phyloP scores from a whole-genome alignment of 2,329 filamentous ascomycete genomes.

The Colletotrichum falcatum region DNA sequence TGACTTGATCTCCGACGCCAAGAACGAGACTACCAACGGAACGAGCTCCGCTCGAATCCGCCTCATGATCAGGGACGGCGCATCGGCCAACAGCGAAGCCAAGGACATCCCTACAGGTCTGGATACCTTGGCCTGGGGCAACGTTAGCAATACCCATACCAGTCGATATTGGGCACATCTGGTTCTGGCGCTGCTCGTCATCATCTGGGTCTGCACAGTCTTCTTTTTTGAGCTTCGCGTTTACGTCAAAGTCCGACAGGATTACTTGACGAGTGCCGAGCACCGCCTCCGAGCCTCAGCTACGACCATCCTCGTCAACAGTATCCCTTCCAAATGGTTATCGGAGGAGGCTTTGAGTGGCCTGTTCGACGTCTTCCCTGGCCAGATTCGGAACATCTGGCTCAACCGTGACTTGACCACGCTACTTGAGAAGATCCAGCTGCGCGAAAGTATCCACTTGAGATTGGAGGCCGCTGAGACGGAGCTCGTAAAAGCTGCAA shows the following conservation, averaged over 20 bases:
- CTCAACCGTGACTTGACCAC: conserved; percentile 90
- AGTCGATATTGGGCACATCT: conserved; percentile 87
- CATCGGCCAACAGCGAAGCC: conserved; percentile 43
- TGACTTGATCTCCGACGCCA: conserved; percentile 53
- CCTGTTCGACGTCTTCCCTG: conserved; percentile 95
- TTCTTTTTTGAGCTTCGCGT: conserved; percentile 88
- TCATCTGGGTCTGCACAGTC: conserved; percentile 87
- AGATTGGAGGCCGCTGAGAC: conserved; percentile 86
- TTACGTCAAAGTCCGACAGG: conserved; percentile 93
- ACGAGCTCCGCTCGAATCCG: conserved; percentile 43
- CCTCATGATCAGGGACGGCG: conserved; percentile 49
- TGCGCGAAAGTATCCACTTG: conserved; percentile 77
- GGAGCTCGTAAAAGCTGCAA: conserved; percentile 82
- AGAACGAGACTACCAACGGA: conserved; percentile 3
- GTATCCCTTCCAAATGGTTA: conserved; percentile 92
- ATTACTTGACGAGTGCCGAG: conserved; percentile 93
- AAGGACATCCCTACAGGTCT: conserved; percentile 66
- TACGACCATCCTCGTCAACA: conserved; percentile 92
- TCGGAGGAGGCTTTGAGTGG: conserved; percentile 83
- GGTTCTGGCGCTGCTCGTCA: conserved; percentile 79
- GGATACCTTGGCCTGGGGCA: conserved; percentile 88
- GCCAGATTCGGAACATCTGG: conserved; percentile 95
- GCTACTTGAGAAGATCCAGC: conserved; percentile 85
- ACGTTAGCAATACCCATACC: conserved; percentile 76
- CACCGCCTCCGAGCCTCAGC: conserved; percentile 94